phyloP scores from a whole-genome alignment of 106 monocot genomes.

The Chionographis japonica region DNA sequence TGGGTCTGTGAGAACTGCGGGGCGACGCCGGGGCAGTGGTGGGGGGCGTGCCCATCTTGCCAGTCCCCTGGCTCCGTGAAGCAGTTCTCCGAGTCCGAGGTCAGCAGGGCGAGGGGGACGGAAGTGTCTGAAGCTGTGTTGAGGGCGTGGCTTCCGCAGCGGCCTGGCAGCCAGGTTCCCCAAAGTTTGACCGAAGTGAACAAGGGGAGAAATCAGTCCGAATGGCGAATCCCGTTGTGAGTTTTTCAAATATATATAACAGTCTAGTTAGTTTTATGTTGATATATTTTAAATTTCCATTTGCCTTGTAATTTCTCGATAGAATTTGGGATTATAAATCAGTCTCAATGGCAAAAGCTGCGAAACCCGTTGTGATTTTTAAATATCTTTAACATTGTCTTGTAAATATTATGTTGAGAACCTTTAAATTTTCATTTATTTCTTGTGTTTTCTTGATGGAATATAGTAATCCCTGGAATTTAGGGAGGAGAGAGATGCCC shows the following conservation, averaged over 20 bases:
- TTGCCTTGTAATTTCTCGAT: too few relatives aligned
- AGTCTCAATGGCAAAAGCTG: too few relatives aligned
- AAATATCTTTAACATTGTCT: too few relatives aligned
- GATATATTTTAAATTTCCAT: too few relatives aligned
- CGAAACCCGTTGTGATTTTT: too few relatives aligned
- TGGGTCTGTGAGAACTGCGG: conserved; percentile 80
- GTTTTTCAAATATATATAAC: conserved; percentile 8
- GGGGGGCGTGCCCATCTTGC: conserved; percentile 76
- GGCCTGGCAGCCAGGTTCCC: conserved; percentile 28
- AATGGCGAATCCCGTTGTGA: conserved; percentile 83
- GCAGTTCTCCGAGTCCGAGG: conserved; percentile 30
- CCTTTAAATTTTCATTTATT: too few relatives aligned
- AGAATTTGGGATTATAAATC: too few relatives aligned
- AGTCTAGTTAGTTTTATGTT: too few relatives aligned
- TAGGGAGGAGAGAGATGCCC: too few relatives aligned
- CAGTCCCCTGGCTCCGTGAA: conserved; percentile 39
- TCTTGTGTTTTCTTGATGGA: too few relatives aligned
- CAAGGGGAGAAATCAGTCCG: conserved; percentile 49
- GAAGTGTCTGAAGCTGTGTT: conserved; percentile 41
- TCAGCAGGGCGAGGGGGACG: conserved; percentile 14
- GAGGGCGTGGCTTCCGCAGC: conserved; percentile 44
- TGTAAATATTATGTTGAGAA: too few relatives aligned
- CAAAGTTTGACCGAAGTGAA: conserved; percentile 67
- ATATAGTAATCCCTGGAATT: too few relatives aligned
- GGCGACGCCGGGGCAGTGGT: conserved; percentile 72